Evolutionary conservation across 305 asterid genomes (phyloP).

Genomic region (Solanum hybrid): DNA sequence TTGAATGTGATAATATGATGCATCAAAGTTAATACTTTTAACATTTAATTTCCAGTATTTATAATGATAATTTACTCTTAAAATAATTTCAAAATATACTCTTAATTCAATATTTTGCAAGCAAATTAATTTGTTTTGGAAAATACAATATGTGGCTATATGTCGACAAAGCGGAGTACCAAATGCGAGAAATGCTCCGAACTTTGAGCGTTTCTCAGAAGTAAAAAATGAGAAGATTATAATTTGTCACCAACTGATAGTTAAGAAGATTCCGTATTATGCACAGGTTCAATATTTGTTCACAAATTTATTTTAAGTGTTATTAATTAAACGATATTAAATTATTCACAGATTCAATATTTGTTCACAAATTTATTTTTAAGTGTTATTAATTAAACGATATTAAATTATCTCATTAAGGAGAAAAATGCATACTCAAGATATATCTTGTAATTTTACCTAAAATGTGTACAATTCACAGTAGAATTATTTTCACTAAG

Average conservation of each 20-base stretch:
- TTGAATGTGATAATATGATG: neutral
- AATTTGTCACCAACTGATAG: neutral
- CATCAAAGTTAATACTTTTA: neutral
- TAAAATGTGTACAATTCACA: neutral
- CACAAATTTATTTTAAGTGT: too few species aligned
- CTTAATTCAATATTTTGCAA: neutral
- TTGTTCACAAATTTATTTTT: too few species aligned
- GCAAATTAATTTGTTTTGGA: neutral
- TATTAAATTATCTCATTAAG: too few species aligned
- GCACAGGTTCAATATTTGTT: too few species aligned
- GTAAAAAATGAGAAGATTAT: neutral
- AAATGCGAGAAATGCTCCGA: neutral
- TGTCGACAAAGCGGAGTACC: neutral
- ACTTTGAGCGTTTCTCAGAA: neutral
- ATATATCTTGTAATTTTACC: neutral
- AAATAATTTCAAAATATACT: neutral
- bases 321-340: too few species aligned
- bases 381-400: too few species aligned
- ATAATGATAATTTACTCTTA: neutral
- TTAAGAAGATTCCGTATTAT: too few species aligned
- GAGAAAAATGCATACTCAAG: neutral
- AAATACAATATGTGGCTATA: neutral
- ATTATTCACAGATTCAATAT: too few species aligned
- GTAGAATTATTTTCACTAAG: neutral
- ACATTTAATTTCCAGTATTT: neutral